Conservation (phyloP, 2,329 filamentous ascomycete species). For the Nannizziopsis arthrosporioides region DNA sequence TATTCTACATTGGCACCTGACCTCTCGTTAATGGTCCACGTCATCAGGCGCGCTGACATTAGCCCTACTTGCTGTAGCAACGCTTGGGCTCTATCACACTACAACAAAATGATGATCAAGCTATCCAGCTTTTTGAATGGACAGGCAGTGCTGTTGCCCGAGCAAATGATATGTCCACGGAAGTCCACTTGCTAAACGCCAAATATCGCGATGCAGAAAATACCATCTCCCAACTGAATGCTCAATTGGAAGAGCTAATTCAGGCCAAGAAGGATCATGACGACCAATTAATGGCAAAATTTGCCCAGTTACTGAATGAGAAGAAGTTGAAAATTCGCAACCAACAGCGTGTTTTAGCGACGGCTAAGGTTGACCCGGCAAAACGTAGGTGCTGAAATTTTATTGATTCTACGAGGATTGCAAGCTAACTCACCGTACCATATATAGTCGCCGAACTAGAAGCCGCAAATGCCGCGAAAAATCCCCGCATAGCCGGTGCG, state of each 20-base stretch:
- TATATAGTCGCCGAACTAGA: conserved; percentile 22
- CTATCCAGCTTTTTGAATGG: conserved; percentile 49
- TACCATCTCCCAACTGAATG: conserved; percentile 41
- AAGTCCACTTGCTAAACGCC: conserved; percentile 32
- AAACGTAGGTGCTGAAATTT: conserved; percentile 21
- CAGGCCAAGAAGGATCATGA: conserved; percentile 47
- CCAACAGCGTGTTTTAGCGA: conserved; percentile 45
- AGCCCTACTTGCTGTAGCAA: conserved; percentile 29
- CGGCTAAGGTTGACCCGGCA: conserved; percentile 36
- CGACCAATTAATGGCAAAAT: conserved; percentile 46
- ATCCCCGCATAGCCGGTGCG: conserved; percentile 14
- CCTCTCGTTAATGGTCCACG: conserved; percentile 8
- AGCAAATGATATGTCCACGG: conserved; percentile 32
- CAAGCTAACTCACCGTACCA: background rate
- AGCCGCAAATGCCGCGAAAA: conserved; percentile 15
- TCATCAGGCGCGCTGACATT: conserved; percentile 4
- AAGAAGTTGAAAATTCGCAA: conserved; percentile 56
- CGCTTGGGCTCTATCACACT: conserved; percentile 44
- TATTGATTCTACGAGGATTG: background rate
- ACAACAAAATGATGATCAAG: conserved; percentile 41
- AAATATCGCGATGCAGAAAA: conserved; percentile 37
- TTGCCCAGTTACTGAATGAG: conserved; percentile 47
- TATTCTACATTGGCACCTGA: conserved; percentile 6
- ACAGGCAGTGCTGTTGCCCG: conserved; percentile 37
- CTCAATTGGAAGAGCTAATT: conserved; percentile 48